Base-by-base conservation (phyloP, 148 eudicot species). In the Silene uniflora region DNA sequence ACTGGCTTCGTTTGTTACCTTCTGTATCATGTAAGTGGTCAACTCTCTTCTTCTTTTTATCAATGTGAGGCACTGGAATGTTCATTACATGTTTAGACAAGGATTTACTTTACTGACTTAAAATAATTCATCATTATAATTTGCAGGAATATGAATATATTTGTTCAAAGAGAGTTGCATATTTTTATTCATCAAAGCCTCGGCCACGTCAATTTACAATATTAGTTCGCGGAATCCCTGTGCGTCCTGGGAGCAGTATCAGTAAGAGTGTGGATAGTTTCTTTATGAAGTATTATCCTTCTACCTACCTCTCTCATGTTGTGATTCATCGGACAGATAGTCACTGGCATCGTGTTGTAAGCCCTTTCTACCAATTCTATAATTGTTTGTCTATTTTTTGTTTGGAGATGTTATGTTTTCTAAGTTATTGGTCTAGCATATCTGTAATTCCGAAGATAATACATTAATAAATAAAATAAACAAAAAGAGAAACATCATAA, bases 1-100 rank as follows among this genome's bases (percentile, higher is more conserved):
- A 89, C 88, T 73, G 76, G 84, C 46, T 82, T 84, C 76, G 82
- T 87, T 68, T 89, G 90, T 76, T 85, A 25, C 73, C 90, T 87
- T 84, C 92, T 89, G 64, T 89, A 87, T 77, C 67, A 77, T 75
- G 92, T 87, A 84, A 85, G 92, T 74, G 18, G 10, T 52, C 14
- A 52, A 52, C 14, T 61, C 62, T 11, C 22, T 49, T 49, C 56
- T 25, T 6, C 6, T 11, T n/a, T 18, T 21, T 49, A 49, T 49
- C 17, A 8, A 49, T 14, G 55, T 49, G 55, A 49, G 0, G 55
- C 17, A 11, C 16, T 49, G 17, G 17, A 12, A 10, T 3, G 46
- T 22, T 61, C 17, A 59, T 80, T 67, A 72, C n/a, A 7, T 52
- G 70, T 59, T 73, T 10, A 19, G 76, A 71, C 64, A 46, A 64